A percentile compares a stretch with the other conserved stretches of the same genome.
Evolutionary conservation across 805 yeast species (phyloP).

Genomic region (Candida vartiovaarae): DNA sequence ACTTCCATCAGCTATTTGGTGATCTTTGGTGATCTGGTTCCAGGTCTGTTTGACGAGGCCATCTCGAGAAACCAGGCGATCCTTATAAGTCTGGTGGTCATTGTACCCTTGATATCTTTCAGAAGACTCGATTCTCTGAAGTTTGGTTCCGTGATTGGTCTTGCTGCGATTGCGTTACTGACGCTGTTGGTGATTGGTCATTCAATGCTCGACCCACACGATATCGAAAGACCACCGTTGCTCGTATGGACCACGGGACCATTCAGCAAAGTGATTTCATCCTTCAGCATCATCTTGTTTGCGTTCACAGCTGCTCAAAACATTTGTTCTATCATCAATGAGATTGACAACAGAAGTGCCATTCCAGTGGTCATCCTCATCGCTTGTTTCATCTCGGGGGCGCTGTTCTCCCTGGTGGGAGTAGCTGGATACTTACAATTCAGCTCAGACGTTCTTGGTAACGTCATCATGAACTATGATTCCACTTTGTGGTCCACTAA

Average conservation of each 20-base stretch:
- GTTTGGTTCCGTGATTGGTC: constrained; percentile 64
- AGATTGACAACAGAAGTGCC: constrained; percentile 47
- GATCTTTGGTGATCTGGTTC: constrained; percentile 71
- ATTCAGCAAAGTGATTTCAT: constrained; percentile 41
- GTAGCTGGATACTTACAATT: constrained; percentile 65
- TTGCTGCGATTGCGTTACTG: constrained; percentile 58
- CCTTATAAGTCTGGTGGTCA: constrained; percentile 40
- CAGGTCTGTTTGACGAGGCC: constrained; percentile 42
- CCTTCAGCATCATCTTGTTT: constrained; percentile 69
- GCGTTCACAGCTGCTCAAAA: constrained; percentile 82
- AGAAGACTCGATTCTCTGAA: constrained; percentile 61
- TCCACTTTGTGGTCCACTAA: constrained; percentile 39
- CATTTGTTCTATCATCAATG: constrained; percentile 70
- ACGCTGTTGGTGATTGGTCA: constrained; percentile 48
- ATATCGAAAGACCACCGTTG: constrained; percentile 33
- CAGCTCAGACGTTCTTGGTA: constrained; percentile 60
- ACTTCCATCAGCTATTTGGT: constrained; percentile 67
- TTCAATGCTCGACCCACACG: constrained; percentile 38
- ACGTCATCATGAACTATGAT: constrained; percentile 63
- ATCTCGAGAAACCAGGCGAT: constrained; percentile 35
- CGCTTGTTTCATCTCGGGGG: constrained; percentile 48
- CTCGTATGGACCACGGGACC: constrained; percentile 37
- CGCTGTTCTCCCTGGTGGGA: constrained; percentile 58
- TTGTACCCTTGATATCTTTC: constrained; percentile 57
- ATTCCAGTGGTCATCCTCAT: constrained; percentile 41